Base-by-base conservation (phyloP, 345 rosid species). In the Pseudoturritis turrita region DNA sequence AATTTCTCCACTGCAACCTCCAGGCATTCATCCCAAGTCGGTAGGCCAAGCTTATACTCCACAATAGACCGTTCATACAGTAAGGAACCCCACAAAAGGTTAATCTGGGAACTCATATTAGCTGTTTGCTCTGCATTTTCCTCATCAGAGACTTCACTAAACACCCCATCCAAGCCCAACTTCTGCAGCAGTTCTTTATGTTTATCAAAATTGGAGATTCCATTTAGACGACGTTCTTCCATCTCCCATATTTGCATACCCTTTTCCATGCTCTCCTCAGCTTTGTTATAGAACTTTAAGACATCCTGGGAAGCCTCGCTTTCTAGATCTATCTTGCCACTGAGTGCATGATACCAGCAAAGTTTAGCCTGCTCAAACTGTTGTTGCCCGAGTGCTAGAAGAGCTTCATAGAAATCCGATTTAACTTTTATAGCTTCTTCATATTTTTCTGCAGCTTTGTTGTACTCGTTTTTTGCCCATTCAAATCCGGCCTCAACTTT, bases 1-100 rank as follows among this genome's bases (percentile, higher is more conserved):
- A 91, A 95, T 77, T 95, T 95, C 85, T 91, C 99, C 6, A 95
- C 96, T 1, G 99, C 80, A 69, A 95, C 99, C 79, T 95, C 98
- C 62, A 91, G 77, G 40, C 98, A 95, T 84, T 95, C 99, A 81
- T 95, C 97, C 97, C 99, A 95, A 41, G 93, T 88, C 14, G 96
- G 96, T 18, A 95, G 61, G 62, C 83, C 91, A 44, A 95, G 86
- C 79, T 80, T 91, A 71, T 84, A 91, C 73, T 95, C 99, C 29
- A 88, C 97, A 6, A 95, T 84, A 4, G 99, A 95, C 17, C 99
- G 96, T 78, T 95, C 96, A 19, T 95, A 95, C 9, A 95, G 84
- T 71, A 91, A 81, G 25, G 96, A 91, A 12, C 98, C 98, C 97
- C 98, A 94, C 58, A 94, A 79, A 28, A 94, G 89, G 65, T 94